Evolutionary conservation across 2,329 filamentous ascomycete species (phyloP), one percentile per base, ranked within the genome.

Genomic region (Colletotrichum truncatum): DNA sequence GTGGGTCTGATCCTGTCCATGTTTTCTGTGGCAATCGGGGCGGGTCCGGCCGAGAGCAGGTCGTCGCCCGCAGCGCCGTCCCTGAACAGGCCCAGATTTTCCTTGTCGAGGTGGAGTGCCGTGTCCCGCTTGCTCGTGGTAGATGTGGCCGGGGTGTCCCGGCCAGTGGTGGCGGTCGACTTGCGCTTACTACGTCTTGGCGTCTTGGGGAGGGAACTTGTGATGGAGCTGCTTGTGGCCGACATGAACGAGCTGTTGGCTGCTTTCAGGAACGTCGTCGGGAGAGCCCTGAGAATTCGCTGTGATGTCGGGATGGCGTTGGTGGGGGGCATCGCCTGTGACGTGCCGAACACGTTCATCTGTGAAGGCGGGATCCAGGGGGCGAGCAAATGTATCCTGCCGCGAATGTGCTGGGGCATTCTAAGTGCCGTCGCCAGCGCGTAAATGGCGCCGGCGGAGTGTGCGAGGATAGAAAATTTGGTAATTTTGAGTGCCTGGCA

Each of bases 361-460:
- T 97, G 94, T 4, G 93, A 98, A 0, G 96, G 96, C 1, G 96
- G 96, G 48, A 99, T 98, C 96, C 94, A 98, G 0, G 96, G 96
- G 1, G 96, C 95, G 8, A 99, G 85, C 3, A 99, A 87, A 77
- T 99, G 96, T 59, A 99, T 96, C 56, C 93, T 91, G 18, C 96
- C 96, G 6, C 94, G 91, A 67, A 99, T 97, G 73, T 98, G 93
- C 72, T 98, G 94, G 4, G 96, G 96, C 87, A 99, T 97, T 45
- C 96, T 92, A 45, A 99, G 84, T 0, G 96, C 96, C 0, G 96
- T 98, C 0, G 96, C 96, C 16, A 99, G 86, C 2, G 96, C 96
- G 74, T 99, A 99, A 55, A 99, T 97, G n/a, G 96, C 95, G 14
- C 96, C 96, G 1, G 96, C 96, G 1, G 95, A 98, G 77, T 99